A percentile compares a stretch with the other conserved stretches of the same genome.
phyloP scores from a whole-genome alignment of 495 filamentous ascomycete genomes.

The Penicillium canariense region DNA sequence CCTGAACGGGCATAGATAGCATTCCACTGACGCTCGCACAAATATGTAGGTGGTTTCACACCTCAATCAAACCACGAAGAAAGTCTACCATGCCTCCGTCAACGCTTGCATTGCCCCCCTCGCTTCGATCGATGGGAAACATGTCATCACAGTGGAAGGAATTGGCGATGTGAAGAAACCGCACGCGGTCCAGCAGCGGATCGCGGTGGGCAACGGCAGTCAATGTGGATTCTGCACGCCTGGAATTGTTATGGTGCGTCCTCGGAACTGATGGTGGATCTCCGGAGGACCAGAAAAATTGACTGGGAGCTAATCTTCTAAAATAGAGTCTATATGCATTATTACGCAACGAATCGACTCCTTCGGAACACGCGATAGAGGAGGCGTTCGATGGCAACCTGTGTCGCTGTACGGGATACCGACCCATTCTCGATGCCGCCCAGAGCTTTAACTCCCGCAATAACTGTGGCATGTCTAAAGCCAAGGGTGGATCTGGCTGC shows the following conservation, averaged over 20 bases:
- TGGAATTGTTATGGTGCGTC: conserved; percentile 85
- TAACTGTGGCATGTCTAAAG: conserved; percentile 42
- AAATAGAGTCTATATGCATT: conserved; percentile 52
- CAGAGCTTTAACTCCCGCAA: conserved; percentile 47
- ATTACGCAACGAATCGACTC: conserved; percentile 59
- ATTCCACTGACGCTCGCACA: neutral
- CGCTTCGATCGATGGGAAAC: conserved; percentile 91
- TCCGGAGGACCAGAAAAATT: neutral
- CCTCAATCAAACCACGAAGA: conserved; percentile 84
- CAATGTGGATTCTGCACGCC: conserved; percentile 90
- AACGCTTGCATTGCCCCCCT: conserved; percentile 94
- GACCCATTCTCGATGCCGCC: conserved; percentile 92
- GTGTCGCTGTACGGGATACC: conserved; percentile 93
- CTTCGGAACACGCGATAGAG: conserved; percentile 30
- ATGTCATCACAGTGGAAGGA: conserved; percentile 98
- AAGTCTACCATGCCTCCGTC: conserved; percentile 87
- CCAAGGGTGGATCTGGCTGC: conserved; percentile 52
- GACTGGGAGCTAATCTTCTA: neutral
- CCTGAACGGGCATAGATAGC: neutral
- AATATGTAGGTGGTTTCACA: conserved; percentile 71
- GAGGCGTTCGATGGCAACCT: conserved; percentile 75
- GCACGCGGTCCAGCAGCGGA: conserved; percentile 88
- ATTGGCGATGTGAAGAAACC: conserved; percentile 86
- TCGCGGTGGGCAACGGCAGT: conserved; percentile 63
- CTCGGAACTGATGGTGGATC: neutral